These are phyloP conservation scores for Taphrina betulina DNA, from an alignment of 1,139 yeast genomes.

Conservation along the genomic window DNA sequence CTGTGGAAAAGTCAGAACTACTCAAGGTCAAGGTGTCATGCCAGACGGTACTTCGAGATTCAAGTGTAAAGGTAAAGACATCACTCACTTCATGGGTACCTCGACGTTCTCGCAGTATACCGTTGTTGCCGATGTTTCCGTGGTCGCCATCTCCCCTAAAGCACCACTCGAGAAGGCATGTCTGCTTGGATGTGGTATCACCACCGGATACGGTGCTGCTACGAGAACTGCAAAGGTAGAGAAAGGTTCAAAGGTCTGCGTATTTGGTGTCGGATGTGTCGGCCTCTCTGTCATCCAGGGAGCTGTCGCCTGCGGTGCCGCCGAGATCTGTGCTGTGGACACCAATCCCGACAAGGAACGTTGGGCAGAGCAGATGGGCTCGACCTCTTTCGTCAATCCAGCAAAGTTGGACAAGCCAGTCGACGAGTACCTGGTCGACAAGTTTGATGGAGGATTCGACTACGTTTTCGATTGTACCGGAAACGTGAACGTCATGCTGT, in stretches of 20 bases:
- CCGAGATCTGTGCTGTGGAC: slow-evolving; percentile 81
- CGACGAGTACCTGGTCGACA: slow-evolving; percentile 78
- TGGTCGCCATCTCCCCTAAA: slow-evolving; percentile 80
- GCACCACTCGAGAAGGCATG: slow-evolving; percentile 88
- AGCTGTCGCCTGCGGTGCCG: slow-evolving; percentile 77
- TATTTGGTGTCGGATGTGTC: slow-evolving; percentile 96
- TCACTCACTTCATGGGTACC: slow-evolving; percentile 95
- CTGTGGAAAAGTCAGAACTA: slow-evolving; percentile 85
- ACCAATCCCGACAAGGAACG: slow-evolving; percentile 76
- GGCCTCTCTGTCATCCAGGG: slow-evolving; percentile 96
- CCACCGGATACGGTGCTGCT: slow-evolving; percentile 98
- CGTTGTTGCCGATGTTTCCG: slow-evolving; percentile 96
- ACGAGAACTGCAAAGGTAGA: slow-evolving; percentile 88
- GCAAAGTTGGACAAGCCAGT: slow-evolving; percentile 68
- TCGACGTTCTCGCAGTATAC: slow-evolving; percentile 96
- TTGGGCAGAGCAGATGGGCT: slow-evolving; percentile 89
- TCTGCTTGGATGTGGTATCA: slow-evolving; percentile 95
- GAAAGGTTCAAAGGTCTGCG: slow-evolving; percentile 90
- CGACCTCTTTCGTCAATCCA: slow-evolving; percentile 92
- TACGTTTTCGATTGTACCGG: slow-evolving; percentile 98
- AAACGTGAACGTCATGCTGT: slow-evolving; percentile 89
- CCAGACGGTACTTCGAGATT: slow-evolving; percentile 95
- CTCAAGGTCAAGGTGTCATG: slow-evolving; percentile 89
- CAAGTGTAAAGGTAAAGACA: slow-evolving; percentile 68
- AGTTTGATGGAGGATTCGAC: slow-evolving; percentile 96